A percentile compares a stretch with the other conserved stretches of the same genome.
phyloP scores from a whole-genome alignment of 225 moss, liverwort and hornwort genomes.

The Thuidium tamariscinum region DNA sequence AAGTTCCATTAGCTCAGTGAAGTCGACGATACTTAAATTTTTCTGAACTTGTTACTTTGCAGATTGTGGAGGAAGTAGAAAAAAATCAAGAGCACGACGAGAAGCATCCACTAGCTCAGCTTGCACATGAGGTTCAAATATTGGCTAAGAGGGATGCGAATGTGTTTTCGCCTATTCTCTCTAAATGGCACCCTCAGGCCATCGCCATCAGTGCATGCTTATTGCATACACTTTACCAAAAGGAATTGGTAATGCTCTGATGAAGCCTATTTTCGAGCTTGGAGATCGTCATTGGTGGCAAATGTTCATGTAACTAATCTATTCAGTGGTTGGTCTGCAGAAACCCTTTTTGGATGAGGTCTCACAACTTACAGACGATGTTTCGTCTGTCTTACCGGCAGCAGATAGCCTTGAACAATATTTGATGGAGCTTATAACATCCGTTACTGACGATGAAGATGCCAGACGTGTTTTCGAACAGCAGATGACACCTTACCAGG shows the following conservation, averaged over 20 bases:
- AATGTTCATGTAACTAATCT: neutral
- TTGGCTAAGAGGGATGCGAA: slow-evolving; percentile 74
- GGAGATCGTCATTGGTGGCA: neutral
- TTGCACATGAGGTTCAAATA: slow-evolving; percentile 61
- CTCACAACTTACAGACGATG: slow-evolving; percentile 88
- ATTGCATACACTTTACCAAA: slow-evolving; percentile 72
- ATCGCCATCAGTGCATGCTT: slow-evolving; percentile 77
- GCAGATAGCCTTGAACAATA: slow-evolving; percentile 84
- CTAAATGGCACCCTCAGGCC: slow-evolving; percentile 84
- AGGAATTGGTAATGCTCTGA: slow-evolving; percentile 59
- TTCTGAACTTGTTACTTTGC: neutral
- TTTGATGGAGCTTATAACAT: slow-evolving; percentile 56
- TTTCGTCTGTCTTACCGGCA: slow-evolving; percentile 83
- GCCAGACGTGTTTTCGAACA: slow-evolving; percentile 57
- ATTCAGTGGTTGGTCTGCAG: slow-evolving; percentile 19
- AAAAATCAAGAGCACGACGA: slow-evolving; percentile 33
- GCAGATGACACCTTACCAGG: slow-evolving; percentile 82
- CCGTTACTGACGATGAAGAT: slow-evolving; percentile 75
- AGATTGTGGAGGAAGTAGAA: slow-evolving; percentile 71
- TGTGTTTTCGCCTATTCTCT: slow-evolving; percentile 66
- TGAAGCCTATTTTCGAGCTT: neutral
- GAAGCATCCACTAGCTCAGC: slow-evolving; percentile 70
- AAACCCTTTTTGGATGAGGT: slow-evolving; percentile 87
- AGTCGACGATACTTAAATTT: neutral
- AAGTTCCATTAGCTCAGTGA: neutral